Evolutionary conservation across 106 monocot genomes (phyloP).

Genomic region (Ottelia alismoides): DNA sequence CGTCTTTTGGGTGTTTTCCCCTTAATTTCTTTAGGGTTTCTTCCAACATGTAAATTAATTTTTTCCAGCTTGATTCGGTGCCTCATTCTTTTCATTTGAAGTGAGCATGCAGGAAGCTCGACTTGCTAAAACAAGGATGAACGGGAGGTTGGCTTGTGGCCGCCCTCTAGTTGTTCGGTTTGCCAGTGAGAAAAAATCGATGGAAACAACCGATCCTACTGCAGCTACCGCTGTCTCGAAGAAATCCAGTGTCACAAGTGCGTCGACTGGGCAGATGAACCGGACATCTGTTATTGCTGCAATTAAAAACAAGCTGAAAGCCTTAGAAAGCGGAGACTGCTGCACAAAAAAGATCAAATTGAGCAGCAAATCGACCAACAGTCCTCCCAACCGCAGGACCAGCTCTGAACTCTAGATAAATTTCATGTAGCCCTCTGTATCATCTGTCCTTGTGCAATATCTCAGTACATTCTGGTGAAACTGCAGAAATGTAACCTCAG

Average conservation of each 20-base stretch:
- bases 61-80: not conserved
- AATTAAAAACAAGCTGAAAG: constrained; percentile 71
- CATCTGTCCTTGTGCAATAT: no score
- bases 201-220: constrained; percentile 8
- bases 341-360: constrained; percentile 43
- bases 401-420: no score
- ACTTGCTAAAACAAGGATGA: constrained; percentile 72
- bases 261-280: constrained; percentile 22
- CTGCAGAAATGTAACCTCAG: no score
- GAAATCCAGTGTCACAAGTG: constrained; percentile 11
- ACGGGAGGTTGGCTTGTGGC: constrained; percentile 67
- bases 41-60: no score
- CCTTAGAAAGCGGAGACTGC: constrained; percentile 51
- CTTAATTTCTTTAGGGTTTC: no score
- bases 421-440: no score
- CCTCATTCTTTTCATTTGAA: constrained; percentile 65
- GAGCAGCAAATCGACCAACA: no score
- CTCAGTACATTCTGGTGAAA: no score
- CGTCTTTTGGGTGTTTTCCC: no score
- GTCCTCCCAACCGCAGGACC: no score
- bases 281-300: constrained; percentile 65
- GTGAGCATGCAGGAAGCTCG: constrained; percentile 98
- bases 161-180: constrained; percentile 76
- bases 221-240: constrained; percentile 15
- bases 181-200: constrained; percentile 53